Base-by-base conservation (phyloP, 768 basidiomycete genomes). In the Paxillus ammoniavirescens region DNA sequence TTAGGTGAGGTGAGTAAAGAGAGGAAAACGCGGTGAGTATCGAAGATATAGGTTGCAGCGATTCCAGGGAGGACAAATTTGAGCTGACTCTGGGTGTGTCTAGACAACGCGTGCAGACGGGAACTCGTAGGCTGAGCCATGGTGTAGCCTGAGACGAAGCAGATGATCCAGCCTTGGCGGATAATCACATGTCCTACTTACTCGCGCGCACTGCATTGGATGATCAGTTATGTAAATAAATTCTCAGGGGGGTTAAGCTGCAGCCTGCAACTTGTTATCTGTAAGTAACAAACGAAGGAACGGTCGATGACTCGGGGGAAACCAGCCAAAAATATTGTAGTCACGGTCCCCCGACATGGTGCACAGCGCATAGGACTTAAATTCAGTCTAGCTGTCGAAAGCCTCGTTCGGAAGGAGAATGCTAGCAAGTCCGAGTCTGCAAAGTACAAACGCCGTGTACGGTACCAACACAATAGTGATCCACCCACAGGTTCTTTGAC, bases 61-160 rank as follows among this genome's bases (percentile, higher is more conserved):
- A 75, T 83, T 10, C 89, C 89, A n/a, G 89, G 88, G 10, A 90
- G 62, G 43, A 89, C 81, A 51, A 90, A 83, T 65, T 90, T 88
- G 64, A 91, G 78, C 72, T 90, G 89, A 47, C 80, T 77, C 52
- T 81, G 65, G 1, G 83, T 80, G 66, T 90, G 84, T 52, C 72
- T 65, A 33, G 74, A 75, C 42, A 75, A 41, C n/a, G 57, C 47
- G 5, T 43, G 54, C 44, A 57, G 45, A 41, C 28, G 60, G 47
- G 57, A 51, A 49, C 47, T 47, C 26, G 26, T 26, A 26, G 26
- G 26, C 4, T 6, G 26, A 42, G 49, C 21, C 69, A 71, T 70
- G 57, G 41, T 33, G 13, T 18, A 21, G 17, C 38, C 41, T 51
- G 42, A 33, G 28, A 15, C 9, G n/a, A 13, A 26, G 48, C 31